Evolutionary conservation across 2,329 filamentous ascomycete species (phyloP), one percentile per base, ranked within the genome.

Genomic region (Pochonia chlamydosporia): DNA sequence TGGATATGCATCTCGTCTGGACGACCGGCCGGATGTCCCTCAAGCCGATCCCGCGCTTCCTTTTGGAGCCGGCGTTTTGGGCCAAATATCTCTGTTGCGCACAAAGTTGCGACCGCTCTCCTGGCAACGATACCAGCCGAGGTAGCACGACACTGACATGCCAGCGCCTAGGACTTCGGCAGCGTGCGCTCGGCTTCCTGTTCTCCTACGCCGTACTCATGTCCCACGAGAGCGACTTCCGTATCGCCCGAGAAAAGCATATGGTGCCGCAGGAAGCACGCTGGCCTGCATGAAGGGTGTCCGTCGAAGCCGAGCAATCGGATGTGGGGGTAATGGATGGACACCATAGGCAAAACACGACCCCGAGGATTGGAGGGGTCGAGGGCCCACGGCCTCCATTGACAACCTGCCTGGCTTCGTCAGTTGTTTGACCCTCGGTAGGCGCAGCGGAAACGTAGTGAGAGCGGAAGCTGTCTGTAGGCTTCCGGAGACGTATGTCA

Each of bases 221-320:
- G 3, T 44, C 49, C 2, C 53, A 62, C 47, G 62, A 68, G 48
- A 66, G 59, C 51, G 61, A 71, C 52, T 64, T 70, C 36, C 14
- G 7, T 3, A 59, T 68, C n/a, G 64, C 67, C 5, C 49, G 55
- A 9, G 57, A 58, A 8, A 56, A 59, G 33, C 49, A 53, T 16
- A 52, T 72, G 5, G 18, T 73, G 8, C 65, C 69, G 0, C 1
- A 16, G 5, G 49, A 59, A 5, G 45, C 70, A 6, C 48, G 48
- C 14, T 73, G 69, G 71, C 16, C 46, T 5, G 45, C 40, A 11
- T 75, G 71, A 73, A 65, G 61, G 18, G 25, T 26, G 8, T 26
- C 57, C 2, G 33, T 52, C 1, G 49, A 54, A 9, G n/a, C n/a
- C n/a, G n/a, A n/a, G n/a, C n/a, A n/a, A n/a, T n/a, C n/a, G n/a